Evolutionary conservation across 2,329 filamentous ascomycete genomes (phyloP), one percentile per base, ranked within the genome.

Genomic region (Xylariaceae sp.): DNA sequence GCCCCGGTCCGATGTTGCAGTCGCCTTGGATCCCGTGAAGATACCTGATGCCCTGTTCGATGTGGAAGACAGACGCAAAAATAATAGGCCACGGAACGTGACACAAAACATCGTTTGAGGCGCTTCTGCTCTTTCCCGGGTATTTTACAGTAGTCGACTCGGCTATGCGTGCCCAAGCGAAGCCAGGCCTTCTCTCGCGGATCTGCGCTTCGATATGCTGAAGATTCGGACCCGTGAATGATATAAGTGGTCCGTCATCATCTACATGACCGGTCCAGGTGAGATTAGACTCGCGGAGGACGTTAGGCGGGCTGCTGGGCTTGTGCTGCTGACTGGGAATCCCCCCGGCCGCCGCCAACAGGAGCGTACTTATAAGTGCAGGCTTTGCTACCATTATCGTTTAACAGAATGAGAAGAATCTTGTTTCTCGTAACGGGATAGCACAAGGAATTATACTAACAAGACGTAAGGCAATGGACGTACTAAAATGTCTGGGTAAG

Each of bases 21-120:
- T 57, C 23, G 6, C 51, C 59, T 7, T 45, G 37, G 33, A 58
- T 53, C 32, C 52, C 40, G 10, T 11, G 54, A 2, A 61, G 45
- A 23, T 61, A 56, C 2, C 16, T 11, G 16, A 59, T 53, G 2
- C 53, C 59, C 23, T 58, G 50, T 3, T 30, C 40, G 47, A 55
- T 59, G 18, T 57, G 54, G 35, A 51, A 59, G 15, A 55, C 57
- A 20, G 59, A 59, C 5, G 59, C 58, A 26, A 41, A 56, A 8
- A 41, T 6, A n/a, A 44, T 48, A 10, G 41, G 13, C 54, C 43
- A 55, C 20, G 43, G 9, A 13, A 53, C n/a, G 5, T 55, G 18
- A 36, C 57, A 59, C 4, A 55, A 6, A 11, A 55, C 46, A 6
- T 56, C 30, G 9, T 41, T 41, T n/a, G 24, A 21, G 8, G 24